phyloP scores from a whole-genome alignment of 2,329 filamentous ascomycete genomes.

The Epichloe amarillans region DNA sequence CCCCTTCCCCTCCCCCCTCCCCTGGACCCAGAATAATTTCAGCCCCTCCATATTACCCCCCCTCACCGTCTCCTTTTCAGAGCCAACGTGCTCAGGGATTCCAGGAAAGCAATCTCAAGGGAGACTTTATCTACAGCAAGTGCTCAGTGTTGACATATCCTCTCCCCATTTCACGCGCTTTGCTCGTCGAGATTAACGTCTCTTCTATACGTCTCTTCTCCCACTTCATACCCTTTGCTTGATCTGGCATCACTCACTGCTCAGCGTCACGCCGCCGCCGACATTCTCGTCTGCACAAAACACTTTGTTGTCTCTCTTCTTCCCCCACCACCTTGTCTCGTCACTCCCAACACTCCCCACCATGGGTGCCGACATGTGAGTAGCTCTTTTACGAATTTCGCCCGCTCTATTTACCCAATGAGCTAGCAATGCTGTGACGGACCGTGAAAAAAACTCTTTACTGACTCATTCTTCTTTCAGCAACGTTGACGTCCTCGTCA shows the following conservation, averaged over 20 bases:
- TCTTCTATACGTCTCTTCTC: conserved; percentile 3
- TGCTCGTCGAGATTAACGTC: conserved; percentile 7
- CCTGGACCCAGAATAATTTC: conserved; percentile 24
- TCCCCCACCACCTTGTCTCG: not conserved
- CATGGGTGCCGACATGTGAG: conserved; percentile 28
- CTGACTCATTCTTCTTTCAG: conserved; percentile 29
- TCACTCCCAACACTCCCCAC: conserved; percentile 17
- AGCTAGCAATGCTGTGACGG: not conserved
- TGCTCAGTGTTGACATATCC: conserved; percentile 13
- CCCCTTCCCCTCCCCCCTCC: conserved; percentile 4
- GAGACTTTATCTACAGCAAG: conserved; percentile 16
- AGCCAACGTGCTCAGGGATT: conserved; percentile 3
- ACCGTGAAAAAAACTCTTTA: conserved; percentile 8
- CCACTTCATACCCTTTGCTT: not conserved
- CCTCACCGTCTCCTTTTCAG: conserved; percentile 17
- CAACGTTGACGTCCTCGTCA: conserved; percentile 92
- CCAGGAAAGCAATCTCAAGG: conserved; percentile 1
- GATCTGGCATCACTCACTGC: conserved; percentile 5
- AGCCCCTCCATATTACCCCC: conserved; percentile 21
- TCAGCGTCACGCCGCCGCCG: conserved; percentile 6
- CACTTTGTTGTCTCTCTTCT: no score
- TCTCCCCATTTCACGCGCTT: conserved; percentile 11
- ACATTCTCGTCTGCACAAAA: not conserved
- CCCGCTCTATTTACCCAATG: not conserved
- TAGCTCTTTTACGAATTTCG: conserved; percentile 5